Percentiles rank a stretch among this genome's conserved stretches.
Conservation (phyloP, 1,284 basidiomycete genomes). For the Papiliotrema flavescens region DNA sequence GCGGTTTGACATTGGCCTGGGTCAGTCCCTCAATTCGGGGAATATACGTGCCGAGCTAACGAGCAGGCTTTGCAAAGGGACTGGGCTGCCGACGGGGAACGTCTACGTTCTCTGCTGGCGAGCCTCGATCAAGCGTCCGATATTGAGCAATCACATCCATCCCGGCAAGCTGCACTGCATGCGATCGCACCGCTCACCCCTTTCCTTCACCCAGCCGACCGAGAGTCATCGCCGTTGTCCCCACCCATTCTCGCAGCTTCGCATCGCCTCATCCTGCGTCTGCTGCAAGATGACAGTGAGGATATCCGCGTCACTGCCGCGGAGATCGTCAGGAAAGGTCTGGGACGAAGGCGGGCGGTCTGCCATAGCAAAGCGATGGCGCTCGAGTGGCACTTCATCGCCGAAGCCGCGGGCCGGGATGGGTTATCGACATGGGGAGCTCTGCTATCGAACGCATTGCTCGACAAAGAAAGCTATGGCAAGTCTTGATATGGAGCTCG, state of each 20-base stretch:
- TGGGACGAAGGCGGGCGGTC: conserved; percentile 11
- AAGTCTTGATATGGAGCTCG: background rate
- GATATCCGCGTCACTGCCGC: conserved; percentile 31
- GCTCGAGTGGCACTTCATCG: conserved; percentile 34
- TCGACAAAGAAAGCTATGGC: background rate
- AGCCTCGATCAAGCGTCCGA: conserved; percentile 1
- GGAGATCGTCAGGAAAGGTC: conserved; percentile 21
- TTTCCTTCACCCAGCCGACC: background rate
- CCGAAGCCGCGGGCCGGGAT: background rate
- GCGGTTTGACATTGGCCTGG: conserved; percentile 20
- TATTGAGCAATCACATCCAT: conserved; percentile 3
- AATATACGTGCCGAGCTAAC: too few relatives aligned
- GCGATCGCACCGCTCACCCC: conserved; percentile 1
- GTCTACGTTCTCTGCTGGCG: background rate
- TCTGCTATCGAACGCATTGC: conserved; percentile 14
- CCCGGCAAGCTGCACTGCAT: background rate
- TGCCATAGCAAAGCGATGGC: conserved; percentile 26
- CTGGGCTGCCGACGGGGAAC: background rate
- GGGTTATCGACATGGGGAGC: background rate
- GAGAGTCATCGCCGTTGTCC: background rate
- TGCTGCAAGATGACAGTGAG: conserved; percentile 45
- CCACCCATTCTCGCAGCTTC: conserved; percentile 2
- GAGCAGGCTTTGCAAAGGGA: background rate
- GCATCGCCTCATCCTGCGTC: conserved; percentile 23
- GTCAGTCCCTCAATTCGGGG: conserved; percentile 4